phyloP scores from a whole-genome alignment of 345 rosid genomes.

The Rhizophora apiculata region DNA sequence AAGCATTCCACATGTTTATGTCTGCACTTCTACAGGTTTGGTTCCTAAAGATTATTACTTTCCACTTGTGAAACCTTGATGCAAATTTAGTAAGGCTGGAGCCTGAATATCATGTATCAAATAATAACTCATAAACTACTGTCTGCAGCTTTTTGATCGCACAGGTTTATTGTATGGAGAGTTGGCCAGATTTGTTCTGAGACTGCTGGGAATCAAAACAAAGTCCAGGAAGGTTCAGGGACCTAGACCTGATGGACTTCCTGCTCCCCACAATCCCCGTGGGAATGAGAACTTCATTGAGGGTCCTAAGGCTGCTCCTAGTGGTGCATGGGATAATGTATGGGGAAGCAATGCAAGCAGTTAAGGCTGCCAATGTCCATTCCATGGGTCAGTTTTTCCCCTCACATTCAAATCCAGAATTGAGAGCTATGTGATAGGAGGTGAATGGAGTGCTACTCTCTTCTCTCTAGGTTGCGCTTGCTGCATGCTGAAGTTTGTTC shows the following conservation, averaged over 20 bases:
- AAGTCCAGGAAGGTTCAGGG: constrained; percentile 64
- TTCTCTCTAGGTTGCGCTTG: neutral
- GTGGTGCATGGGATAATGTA: constrained; percentile 84
- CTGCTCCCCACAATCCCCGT: constrained; percentile 48
- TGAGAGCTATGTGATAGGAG: constrained; percentile 2
- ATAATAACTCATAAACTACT: constrained; percentile 13
- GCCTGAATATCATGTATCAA: neutral
- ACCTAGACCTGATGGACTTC: constrained; percentile 59
- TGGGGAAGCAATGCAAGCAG: constrained; percentile 51
- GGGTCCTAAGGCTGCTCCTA: constrained; percentile 73
- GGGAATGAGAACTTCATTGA: constrained; percentile 63
- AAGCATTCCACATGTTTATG: constrained; percentile 38
- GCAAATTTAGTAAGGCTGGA: too few relatives aligned
- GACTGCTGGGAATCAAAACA: constrained; percentile 76
- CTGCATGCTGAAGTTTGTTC: neutral
- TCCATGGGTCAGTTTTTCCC: neutral
- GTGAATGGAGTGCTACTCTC: constrained; percentile 1
- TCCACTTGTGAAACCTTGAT: neutral
- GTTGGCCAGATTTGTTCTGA: constrained; percentile 85
- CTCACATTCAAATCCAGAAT: constrained; percentile 1
- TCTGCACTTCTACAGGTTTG: constrained; percentile 35
- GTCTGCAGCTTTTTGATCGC: constrained; percentile 84
- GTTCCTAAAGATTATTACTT: neutral
- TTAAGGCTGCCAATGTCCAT: constrained; percentile 16
- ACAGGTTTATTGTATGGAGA: constrained; percentile 86